Evolutionary conservation across 2,329 filamentous ascomycete species (phyloP).

Genomic region (Nakataea oryzae): DNA sequence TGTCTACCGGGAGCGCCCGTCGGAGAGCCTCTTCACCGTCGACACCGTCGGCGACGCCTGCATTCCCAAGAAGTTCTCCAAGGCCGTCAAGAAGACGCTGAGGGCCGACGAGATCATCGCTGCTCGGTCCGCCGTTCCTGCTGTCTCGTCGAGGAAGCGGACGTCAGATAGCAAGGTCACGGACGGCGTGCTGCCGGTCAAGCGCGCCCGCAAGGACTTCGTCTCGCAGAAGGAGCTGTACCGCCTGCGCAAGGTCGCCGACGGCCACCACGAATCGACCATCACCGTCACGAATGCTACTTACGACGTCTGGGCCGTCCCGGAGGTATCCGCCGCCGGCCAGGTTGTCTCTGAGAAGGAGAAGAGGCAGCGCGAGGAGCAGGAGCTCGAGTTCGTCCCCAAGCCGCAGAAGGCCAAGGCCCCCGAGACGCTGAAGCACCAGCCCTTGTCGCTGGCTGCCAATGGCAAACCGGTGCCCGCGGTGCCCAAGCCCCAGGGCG

Average conservation of each 20-base stretch:
- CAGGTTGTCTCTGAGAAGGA: constrained; percentile 17
- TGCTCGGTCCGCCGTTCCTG: constrained; percentile 69
- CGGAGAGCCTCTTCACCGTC: constrained; percentile 75
- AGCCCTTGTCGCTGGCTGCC: constrained; percentile 72
- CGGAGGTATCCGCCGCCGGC: constrained; percentile 16
- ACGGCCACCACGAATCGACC: constrained; percentile 51
- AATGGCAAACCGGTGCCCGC: constrained; percentile 71
- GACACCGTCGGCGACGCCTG: constrained; percentile 63
- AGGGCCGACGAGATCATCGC: constrained; percentile 89
- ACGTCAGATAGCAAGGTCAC: constrained; percentile 51
- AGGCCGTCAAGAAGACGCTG: constrained; percentile 56
- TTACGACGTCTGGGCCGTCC: constrained; percentile 67
- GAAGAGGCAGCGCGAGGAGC: constrained; percentile 23
- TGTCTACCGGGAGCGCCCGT: constrained; percentile 71
- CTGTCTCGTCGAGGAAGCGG: constrained; percentile 71
- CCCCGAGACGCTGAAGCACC: constrained; percentile 64
- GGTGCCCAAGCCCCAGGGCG: constrained; percentile 67
- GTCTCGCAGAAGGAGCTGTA: constrained; percentile 77
- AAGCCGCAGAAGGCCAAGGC: constrained; percentile 56
- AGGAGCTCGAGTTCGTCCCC: constrained; percentile 57
- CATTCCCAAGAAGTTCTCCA: constrained; percentile 52
- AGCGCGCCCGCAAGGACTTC: constrained; percentile 68
- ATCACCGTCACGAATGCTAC: constrained; percentile 48
- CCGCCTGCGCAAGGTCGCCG: constrained; percentile 68
- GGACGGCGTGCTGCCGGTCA: constrained; percentile 63